Evolutionary conservation across 805 yeast species (phyloP).

Genomic region (Candida jianshihensis): DNA sequence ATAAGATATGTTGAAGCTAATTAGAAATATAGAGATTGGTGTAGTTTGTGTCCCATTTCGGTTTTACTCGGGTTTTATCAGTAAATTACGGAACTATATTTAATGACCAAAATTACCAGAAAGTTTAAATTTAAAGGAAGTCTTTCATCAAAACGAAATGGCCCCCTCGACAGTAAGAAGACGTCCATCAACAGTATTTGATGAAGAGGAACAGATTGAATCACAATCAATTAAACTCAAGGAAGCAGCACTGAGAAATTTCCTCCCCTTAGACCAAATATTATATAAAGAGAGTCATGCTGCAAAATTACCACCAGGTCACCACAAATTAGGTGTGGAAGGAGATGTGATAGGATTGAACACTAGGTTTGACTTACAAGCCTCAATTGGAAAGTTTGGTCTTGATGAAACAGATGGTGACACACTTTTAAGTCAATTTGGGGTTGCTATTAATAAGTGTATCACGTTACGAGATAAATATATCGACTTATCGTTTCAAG

Average conservation of each 20-base stretch:
- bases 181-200: neutral
- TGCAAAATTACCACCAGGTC: slow-evolving; percentile 9
- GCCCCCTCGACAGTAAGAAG: neutral
- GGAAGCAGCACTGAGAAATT: neutral
- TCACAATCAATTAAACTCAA: neutral
- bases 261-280: slow-evolving; percentile 9
- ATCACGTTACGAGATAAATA: slow-evolving; percentile 61
- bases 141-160: too few species aligned
- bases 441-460: slow-evolving; percentile 10
- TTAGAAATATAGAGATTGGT: too few species aligned
- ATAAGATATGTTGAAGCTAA: neutral
- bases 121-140: too few species aligned
- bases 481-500: slow-evolving; percentile 56
- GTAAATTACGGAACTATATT: too few species aligned
- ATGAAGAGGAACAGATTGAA: neutral
- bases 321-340: slow-evolving; percentile 12
- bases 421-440: slow-evolving; percentile 7
- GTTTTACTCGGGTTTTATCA: too few species aligned
- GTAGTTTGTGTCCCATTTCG: too few species aligned
- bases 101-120: too few species aligned
- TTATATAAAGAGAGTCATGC: slow-evolving; percentile 10
- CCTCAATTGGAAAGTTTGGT: slow-evolving; percentile 14
- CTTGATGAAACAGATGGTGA: slow-evolving; percentile 7
- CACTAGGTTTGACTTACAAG: slow-evolving; percentile 20
- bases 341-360: slow-evolving; percentile 17